phyloP scores from a whole-genome alignment of 345 rosid genomes.

The Streptanthus diversifolius region DNA sequence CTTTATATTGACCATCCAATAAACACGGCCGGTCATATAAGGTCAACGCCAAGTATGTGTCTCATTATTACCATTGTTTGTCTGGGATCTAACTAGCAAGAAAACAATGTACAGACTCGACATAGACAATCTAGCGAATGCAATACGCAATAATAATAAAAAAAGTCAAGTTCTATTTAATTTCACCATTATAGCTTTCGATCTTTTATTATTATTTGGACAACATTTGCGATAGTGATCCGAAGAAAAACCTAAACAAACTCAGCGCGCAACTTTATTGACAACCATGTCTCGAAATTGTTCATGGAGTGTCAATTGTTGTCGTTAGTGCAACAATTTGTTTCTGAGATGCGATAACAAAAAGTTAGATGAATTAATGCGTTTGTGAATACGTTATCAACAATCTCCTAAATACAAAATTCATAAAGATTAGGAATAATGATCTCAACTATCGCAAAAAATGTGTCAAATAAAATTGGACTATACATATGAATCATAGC shows the following conservation, averaged over 20 bases:
- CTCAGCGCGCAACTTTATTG: not conserved
- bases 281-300: not conserved
- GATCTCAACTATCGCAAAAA: too few relatives aligned
- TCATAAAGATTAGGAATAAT: not conserved
- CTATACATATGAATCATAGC: too few relatives aligned
- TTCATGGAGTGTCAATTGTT: not conserved
- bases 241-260: not conserved
- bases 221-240: not conserved
- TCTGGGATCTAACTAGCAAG: not conserved
- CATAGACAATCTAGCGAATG: not conserved
- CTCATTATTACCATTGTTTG: not conserved
- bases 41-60: not conserved
- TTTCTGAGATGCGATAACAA: not conserved
- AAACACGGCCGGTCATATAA: not conserved
- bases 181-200: not conserved
- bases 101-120: not conserved
- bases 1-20: not conserved
- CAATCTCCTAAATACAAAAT: not conserved
- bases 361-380: not conserved
- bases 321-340: not conserved
- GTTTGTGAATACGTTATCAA: not conserved
- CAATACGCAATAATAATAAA: not conserved
- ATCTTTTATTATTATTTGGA: not conserved
- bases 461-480: too few relatives aligned
- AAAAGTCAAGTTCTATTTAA: not conserved